These are phyloP conservation scores for Trichoderma cornu-damae DNA, from an alignment of 2,329 filamentous ascomycete species.

Conservation along the genomic window DNA sequence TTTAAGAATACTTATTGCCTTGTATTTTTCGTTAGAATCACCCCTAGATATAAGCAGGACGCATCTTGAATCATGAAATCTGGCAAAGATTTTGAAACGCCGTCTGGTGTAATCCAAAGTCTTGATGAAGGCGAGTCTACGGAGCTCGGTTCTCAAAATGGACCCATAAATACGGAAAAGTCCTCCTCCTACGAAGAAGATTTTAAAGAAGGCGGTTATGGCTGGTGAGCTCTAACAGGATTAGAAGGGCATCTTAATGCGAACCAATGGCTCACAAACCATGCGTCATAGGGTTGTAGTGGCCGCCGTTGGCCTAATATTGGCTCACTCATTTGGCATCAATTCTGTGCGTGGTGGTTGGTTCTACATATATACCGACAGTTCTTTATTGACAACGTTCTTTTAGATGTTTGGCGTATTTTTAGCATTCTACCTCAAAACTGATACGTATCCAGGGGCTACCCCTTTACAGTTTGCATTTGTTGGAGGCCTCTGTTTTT, in stretches of 20 bases:
- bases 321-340: slow-evolving; percentile 8
- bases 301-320: not conserved
- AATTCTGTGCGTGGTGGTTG: not conserved
- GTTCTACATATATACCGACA: not conserved
- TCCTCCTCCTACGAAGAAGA: not conserved
- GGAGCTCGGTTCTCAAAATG: not conserved
- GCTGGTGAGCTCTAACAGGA: not conserved
- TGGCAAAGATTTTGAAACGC: not conserved
- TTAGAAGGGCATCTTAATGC: no score
- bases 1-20: not conserved
- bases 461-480: slow-evolving; percentile 67
- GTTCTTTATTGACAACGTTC: not conserved
- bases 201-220: slow-evolving; percentile 4
- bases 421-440: slow-evolving; percentile 52
- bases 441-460: slow-evolving; percentile 57
- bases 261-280: not conserved
- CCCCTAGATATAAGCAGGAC: not conserved
- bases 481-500: slow-evolving; percentile 48
- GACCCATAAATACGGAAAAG: not conserved
- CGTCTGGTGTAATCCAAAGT: not conserved
- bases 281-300: not conserved
- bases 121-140: not conserved
- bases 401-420: slow-evolving; percentile 39
- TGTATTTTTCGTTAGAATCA: not conserved
- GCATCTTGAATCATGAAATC: not conserved